Base-by-base conservation (phyloP, 139 green algal species). In the Chlorella vulgaris region DNA sequence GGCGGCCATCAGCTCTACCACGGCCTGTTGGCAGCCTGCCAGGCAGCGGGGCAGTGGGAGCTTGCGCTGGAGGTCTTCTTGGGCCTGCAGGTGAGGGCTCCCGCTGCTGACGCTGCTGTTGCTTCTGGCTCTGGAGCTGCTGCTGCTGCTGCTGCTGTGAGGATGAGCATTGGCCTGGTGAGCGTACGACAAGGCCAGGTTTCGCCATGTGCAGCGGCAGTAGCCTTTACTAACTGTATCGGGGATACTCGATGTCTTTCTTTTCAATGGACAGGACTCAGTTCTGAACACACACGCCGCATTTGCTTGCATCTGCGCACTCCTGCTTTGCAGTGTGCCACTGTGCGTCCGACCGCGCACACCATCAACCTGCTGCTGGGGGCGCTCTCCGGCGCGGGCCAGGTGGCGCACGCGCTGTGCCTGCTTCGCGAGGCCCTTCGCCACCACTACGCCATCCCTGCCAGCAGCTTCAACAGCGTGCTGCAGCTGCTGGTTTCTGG, bases 41-140 rank as follows among this genome's bases (percentile, higher is more conserved):
- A 67, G 50, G 50, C 71, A 21, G 51, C 22, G 1, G 53, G 65
- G 61, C 31, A 65, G 4, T 87, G 85, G 77, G 60, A 85, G 38
- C 15, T 51, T 15, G 89, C 87, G 0, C 38, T 92, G 36, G 87
- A 92, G 53, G 53, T 89, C 5, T 92, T 91, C 67, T 50, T 91
- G 42, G 80, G 66, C 19, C 81, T 91, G 75, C 88, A 91, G 81
- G 71, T 78, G 63, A 79, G 79, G 21, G 81, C 51, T 2, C 60
- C 35, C 5, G 86, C 24, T 3, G 55, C 26, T 43, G 50, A 3
- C 15, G 42, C 68, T 58, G 26, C 47, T 10, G 13, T 55, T 10
- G 13, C 47, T 55, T 55, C 15, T 55, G 47, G 47, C 47, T 55
- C 13, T 10, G 13, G 47, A 24, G 47, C 47, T 55, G 47, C 13